A percentile compares a stretch with the other conserved stretches of the same genome.
These are phyloP conservation scores for Mucor indicus DNA, from an alignment of 371 early-diverging fungal genomes.

Conservation along the genomic window DNA sequence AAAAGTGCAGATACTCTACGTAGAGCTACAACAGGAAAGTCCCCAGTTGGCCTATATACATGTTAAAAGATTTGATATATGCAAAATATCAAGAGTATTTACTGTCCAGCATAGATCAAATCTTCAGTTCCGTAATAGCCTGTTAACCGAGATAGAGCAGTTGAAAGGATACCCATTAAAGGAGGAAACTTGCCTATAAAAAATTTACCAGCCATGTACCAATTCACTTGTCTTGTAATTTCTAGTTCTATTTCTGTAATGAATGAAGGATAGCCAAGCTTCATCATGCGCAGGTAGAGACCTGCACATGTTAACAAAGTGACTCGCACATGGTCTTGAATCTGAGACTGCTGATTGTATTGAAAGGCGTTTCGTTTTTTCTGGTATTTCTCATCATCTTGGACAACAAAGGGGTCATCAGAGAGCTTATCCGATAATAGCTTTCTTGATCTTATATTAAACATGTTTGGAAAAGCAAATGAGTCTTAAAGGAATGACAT, in stretches of 20 bases:
- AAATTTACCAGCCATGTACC: constrained; percentile 37
- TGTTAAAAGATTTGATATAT: no score
- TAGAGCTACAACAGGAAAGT: constrained; percentile 24
- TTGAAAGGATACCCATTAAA: constrained; percentile 87
- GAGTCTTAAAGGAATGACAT: no score
- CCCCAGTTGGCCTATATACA: constrained; percentile 11
- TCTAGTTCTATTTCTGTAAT: constrained; percentile 23
- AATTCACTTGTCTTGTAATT: constrained; percentile 31
- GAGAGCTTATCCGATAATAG: no score
- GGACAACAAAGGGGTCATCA: no score
- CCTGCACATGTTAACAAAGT: constrained; percentile 2
- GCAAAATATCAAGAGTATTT: constrained; percentile 26
- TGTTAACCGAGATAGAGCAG: constrained; percentile 61
- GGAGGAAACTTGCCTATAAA: constrained; percentile 41
- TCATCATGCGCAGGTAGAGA: constrained; percentile 7
- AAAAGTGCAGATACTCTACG: constrained; percentile 24
- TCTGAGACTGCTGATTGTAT: no score
- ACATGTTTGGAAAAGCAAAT: no score
- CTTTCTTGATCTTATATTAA: no score
- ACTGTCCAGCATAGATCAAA: constrained; percentile 80
- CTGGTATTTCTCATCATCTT: no score
- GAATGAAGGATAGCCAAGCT: constrained; percentile 7
- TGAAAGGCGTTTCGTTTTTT: no score
- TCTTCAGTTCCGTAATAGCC: constrained; percentile 86
- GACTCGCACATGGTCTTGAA: no score